Evolutionary conservation across 805 yeast species (phyloP), one percentile per base, ranked within the genome.

Genomic region (Osmozyma mogii): DNA sequence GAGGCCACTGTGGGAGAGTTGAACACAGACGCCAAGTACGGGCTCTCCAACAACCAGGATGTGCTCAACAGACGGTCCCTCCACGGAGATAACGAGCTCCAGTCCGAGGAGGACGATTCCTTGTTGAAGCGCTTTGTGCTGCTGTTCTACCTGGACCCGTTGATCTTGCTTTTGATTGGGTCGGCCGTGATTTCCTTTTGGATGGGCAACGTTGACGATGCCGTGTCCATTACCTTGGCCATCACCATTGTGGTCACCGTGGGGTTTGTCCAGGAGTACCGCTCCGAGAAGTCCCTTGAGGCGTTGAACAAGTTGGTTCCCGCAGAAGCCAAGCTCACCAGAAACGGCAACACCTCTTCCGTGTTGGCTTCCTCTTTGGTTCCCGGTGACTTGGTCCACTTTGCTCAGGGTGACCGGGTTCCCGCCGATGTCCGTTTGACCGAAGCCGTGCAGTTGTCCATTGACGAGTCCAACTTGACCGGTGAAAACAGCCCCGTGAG

Each of bases 151-250:
- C 88, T 83, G 44, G 95, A 92, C 57, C 96, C 96, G 15, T 67
- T 92, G 58, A 89, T 92, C 41, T 62, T 92, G 43, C 62, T 92
- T 35, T 68, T 92, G 45, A 83, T 88, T 23, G 96, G 92, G 0
- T 85, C 96, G 1, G 96, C 98, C 0, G 72, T 70, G 2, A 68
- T 92, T 20, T 78, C 94, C 38, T 83, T 89, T 43, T 56, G 84
- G 45, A 84, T 92, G 94, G 95, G 96, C n/a, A 92, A 92, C 57
- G 75, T 76, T 18, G 96, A 92, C 52, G 99, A 92, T 54, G 95
- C 97, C 2, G 63, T 92, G n/a, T 78, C 92, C 42, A 92, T 92
- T 44, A 79, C 96, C 0, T 64, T 88, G 39, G 98, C 98, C 3
- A 84, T 92, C 28, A 45, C 84, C 25, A 88, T 92, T 43, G 99